Percentiles rank a stretch among this genome's conserved stretches.
Evolutionary conservation across 2,329 filamentous ascomycete species (phyloP).

Genomic region (Trichocomaceae sp.): DNA sequence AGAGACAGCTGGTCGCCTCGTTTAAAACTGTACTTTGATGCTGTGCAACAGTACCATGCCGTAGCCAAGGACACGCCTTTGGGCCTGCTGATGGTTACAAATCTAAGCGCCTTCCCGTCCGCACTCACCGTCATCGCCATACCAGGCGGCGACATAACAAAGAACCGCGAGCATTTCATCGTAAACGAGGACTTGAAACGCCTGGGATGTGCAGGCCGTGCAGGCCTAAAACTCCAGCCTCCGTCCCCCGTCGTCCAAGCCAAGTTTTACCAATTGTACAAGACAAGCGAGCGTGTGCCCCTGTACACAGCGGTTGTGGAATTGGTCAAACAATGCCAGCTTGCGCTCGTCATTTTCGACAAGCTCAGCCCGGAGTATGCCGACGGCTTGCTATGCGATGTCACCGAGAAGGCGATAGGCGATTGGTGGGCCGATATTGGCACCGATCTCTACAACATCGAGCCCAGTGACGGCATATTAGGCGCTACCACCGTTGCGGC

Average conservation of each 20-base stretch:
- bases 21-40: constrained; percentile 76
- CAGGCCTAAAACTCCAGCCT: constrained; percentile 70
- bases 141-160: constrained; percentile 75
- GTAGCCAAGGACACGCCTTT: constrained; percentile 72
- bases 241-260: constrained; percentile 76
- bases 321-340: constrained; percentile 84
- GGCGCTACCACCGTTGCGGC: constrained; percentile 88
- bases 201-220: constrained; percentile 82
- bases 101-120: constrained; percentile 85
- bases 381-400: constrained; percentile 86
- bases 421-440: constrained; percentile 98
- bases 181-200: constrained; percentile 93
- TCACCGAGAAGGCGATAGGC: constrained; percentile 80
- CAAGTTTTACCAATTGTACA: constrained; percentile 88
- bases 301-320: constrained; percentile 75
- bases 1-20: constrained; percentile 72
- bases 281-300: constrained; percentile 73
- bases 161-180: constrained; percentile 76
- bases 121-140: constrained; percentile 86
- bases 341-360: constrained; percentile 79
- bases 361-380: constrained; percentile 83
- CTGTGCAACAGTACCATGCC: constrained; percentile 78
- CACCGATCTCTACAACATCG: constrained; percentile 82
- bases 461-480: constrained; percentile 85
- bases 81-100: constrained; percentile 88